Percentiles rank a stretch among this genome's conserved stretches.
Evolutionary conservation across 2,329 filamentous ascomycete genomes (phyloP).

Genomic region (Chrysosporium queenslandicum): DNA sequence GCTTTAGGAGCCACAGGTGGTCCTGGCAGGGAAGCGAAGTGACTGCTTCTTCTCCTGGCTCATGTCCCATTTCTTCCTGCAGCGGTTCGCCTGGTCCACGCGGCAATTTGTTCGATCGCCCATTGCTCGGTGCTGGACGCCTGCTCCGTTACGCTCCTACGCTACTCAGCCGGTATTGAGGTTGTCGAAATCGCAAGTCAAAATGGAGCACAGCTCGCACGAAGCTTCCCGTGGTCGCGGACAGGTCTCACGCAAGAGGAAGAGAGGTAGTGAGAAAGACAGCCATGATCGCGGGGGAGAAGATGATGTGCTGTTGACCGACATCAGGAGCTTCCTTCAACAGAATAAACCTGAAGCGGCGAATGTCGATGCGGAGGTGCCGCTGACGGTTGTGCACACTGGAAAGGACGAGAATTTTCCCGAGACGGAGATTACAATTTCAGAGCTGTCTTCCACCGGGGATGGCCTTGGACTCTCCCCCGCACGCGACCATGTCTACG

Average conservation of each 20-base stretch:
- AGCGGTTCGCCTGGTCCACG: background rate
- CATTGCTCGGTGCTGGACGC: background rate
- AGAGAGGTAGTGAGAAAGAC: conserved; percentile 9
- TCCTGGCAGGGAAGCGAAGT: background rate
- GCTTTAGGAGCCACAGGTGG: too few relatives aligned
- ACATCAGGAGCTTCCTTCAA: conserved; percentile 44
- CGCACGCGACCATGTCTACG: conserved; percentile 61
- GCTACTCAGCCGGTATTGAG: background rate
- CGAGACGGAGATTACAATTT: conserved; percentile 73
- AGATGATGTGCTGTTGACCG: conserved; percentile 57
- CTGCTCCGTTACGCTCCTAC: background rate
- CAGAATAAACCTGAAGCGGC: conserved; percentile 21
- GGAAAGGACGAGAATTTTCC: conserved; percentile 55
- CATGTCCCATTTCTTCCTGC: conserved; percentile 5
- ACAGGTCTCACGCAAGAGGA: conserved; percentile 11
- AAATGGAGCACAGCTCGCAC: background rate
- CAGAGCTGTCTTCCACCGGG: conserved; percentile 78
- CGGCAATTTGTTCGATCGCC: background rate
- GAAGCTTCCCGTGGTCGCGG: background rate
- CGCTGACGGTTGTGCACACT: conserved; percentile 17
- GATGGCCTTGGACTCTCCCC: conserved; percentile 73
- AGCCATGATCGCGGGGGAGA: conserved; percentile 16
- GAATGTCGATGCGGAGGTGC: conserved; percentile 21
- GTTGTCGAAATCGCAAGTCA: background rate
- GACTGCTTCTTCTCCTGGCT: background rate